Evolutionary conservation across 164 flowering plant genomes (phyloP).

Genomic region (Vitis labrusca): DNA sequence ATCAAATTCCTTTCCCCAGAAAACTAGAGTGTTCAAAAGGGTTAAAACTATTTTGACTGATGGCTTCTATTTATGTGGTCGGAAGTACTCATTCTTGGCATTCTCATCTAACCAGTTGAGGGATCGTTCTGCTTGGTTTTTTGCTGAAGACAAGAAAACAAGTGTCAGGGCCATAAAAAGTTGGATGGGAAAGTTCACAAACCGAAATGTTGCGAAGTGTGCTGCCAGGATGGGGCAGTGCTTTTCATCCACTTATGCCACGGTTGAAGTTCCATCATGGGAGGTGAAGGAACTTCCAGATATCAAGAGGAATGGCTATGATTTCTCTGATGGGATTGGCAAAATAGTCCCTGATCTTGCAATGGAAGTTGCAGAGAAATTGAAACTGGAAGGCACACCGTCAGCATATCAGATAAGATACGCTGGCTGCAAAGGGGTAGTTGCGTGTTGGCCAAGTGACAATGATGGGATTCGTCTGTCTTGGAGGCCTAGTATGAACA

Average conservation of each 20-base stretch:
- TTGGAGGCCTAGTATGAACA: slow-evolving; percentile 83
- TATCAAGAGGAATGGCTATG: slow-evolving; percentile 63
- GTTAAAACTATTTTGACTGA: slow-evolving; percentile 48
- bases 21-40: slow-evolving; percentile 62
- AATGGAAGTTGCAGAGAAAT: slow-evolving; percentile 63
- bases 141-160: slow-evolving; percentile 55
- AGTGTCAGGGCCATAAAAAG: slow-evolving; percentile 32
- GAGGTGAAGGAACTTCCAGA: slow-evolving; percentile 62
- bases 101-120: slow-evolving; percentile 90
- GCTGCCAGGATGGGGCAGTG: slow-evolving; percentile 98
- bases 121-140: slow-evolving; percentile 96
- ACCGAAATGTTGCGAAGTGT: slow-evolving; percentile 75
- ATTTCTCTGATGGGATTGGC: slow-evolving; percentile 96
- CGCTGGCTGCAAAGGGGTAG: slow-evolving; percentile 94
- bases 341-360: slow-evolving; percentile 80
- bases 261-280: slow-evolving; percentile 66
- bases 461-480: slow-evolving; percentile 50
- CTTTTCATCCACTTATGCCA: slow-evolving; percentile 95
- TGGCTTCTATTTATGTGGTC: slow-evolving; percentile 81
- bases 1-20: slow-evolving; percentile 45
- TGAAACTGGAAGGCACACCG: slow-evolving; percentile 63
- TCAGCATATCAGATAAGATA: slow-evolving; percentile 90
- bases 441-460: slow-evolving; percentile 82
- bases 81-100: slow-evolving; percentile 80
- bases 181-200: slow-evolving; percentile 88